These are phyloP conservation scores for Monilinia laxa DNA, from an alignment of 2,329 filamentous ascomycete species.

Conservation along the genomic window DNA sequence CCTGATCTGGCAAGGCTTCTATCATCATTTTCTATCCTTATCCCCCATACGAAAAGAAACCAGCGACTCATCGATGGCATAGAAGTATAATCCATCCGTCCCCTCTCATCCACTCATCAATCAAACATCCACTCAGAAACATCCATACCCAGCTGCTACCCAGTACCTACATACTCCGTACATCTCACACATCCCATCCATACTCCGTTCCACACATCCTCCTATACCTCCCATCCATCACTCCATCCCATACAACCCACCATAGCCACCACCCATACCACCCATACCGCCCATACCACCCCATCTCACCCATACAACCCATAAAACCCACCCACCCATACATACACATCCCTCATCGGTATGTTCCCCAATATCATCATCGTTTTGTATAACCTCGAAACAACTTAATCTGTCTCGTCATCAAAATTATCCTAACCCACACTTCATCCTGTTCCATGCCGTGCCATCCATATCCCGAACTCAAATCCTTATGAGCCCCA, in stretches of 20 bases:
- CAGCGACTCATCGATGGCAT: too few species aligned
- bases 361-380: background rate
- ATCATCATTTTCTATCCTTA: too few species aligned
- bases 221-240: too few species aligned
- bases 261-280: background rate
- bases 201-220: too few species aligned
- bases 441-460: conserved; percentile 23
- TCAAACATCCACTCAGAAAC: too few species aligned
- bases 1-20: too few species aligned
- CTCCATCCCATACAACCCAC: background rate
- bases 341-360: background rate
- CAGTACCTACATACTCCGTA: too few species aligned
- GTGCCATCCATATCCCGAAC: conserved; percentile 25
- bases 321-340: background rate
- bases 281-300: background rate
- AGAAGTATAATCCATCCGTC: too few species aligned
- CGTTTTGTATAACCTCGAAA: conserved; percentile 10
- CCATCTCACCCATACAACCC: background rate
- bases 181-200: background rate
- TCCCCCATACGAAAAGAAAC: too few species aligned
- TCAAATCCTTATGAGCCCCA: conserved; percentile 29
- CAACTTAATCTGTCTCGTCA: conserved; percentile 16
- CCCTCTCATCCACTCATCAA: too few species aligned
- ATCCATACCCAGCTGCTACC: too few species aligned
- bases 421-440: conserved; percentile 17